Percentiles rank a stretch among this genome's conserved stretches.
Conservation (phyloP, 805 yeast species). For the Nakazawaea wyomingensis region DNA sequence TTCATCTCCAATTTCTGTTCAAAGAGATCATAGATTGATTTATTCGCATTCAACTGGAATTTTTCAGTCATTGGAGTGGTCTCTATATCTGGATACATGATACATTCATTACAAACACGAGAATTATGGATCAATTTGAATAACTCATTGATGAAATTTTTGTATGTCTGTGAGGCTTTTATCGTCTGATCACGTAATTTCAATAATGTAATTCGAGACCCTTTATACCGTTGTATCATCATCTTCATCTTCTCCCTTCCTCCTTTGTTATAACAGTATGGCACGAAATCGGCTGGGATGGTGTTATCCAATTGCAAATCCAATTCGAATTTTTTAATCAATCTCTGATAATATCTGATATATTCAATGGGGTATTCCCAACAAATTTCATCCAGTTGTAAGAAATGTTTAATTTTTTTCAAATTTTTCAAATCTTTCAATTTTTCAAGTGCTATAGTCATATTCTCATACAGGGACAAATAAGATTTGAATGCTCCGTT, state of each 20-base stretch:
- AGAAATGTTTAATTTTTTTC: no score
- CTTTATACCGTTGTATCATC: no score
- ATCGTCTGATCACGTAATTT: no score
- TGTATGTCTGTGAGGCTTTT: no score
- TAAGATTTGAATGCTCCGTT: neutral
- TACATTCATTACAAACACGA: neutral
- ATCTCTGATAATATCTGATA: conserved; percentile 2
- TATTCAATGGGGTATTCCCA: conserved; percentile 8
- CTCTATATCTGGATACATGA: neutral
- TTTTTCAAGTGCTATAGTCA: neutral
- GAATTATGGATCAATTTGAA: neutral
- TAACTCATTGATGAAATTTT: neutral
- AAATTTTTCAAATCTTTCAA: neutral
- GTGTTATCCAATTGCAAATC: neutral
- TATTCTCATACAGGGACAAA: neutral
- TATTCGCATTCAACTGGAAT: neutral
- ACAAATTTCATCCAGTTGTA: no score
- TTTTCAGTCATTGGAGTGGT: conserved; percentile 3
- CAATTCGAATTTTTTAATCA: neutral
- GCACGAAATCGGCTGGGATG: no score
- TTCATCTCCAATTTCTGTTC: neutral
- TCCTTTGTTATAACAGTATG: no score
- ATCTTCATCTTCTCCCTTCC: no score
- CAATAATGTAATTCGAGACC: no score
- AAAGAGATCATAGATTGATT: neutral